Evolutionary conservation across 2,329 filamentous ascomycete genomes (phyloP), one percentile per base, ranked within the genome.

Genomic region (Ophiosphaerella herpotricha): DNA sequence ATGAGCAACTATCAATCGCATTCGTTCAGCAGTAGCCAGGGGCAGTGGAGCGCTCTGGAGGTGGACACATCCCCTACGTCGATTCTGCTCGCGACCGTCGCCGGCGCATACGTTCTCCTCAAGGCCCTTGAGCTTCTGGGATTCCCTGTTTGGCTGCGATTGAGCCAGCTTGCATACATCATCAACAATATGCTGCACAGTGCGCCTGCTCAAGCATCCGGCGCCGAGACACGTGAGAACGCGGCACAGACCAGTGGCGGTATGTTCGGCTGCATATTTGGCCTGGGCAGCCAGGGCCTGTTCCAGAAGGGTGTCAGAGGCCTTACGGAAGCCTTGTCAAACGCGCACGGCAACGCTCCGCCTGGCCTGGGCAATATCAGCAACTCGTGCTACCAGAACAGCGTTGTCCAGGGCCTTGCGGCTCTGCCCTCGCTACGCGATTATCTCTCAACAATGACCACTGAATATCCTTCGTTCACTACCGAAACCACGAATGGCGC

Each of bases 301-400:
- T 49, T 77, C n/a, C 59, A 63, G n/a, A 71, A 68, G 43, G 60
- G 68, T 31, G 61, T 71, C 23, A 51, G 63, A 21, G 73, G 72
- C 24, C 53, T 73, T 4, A 63, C 69, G 7, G 71, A 71, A n/a
- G 73, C 73, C 14, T 58, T 72, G 29, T 64, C 75, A 3, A 63
- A 57, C 39, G 63, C 47, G 7, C 52, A 61, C 29, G 66, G 60
- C 48, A 54, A 66, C 44, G 71, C 67, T 11, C 78, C 78, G 12
- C 68, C 78, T 1, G 94, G 94, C 0, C 77, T 97, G 45, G 91
- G 90, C 8, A 99, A 99, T 71, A 87, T 86, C 77, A 90, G 96
- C 76, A 96, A 97, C 70, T 96, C 91, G 1, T 97, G 94, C 77
- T 99, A 96, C 72, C 94, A 97, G 74, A 99, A 99, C 73, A 97